A percentile compares a stretch with the other conserved stretches of the same genome.
These are phyloP conservation scores for Gliomastix tumulicola DNA, from an alignment of 2,329 filamentous ascomycete species.

Conservation along the genomic window DNA sequence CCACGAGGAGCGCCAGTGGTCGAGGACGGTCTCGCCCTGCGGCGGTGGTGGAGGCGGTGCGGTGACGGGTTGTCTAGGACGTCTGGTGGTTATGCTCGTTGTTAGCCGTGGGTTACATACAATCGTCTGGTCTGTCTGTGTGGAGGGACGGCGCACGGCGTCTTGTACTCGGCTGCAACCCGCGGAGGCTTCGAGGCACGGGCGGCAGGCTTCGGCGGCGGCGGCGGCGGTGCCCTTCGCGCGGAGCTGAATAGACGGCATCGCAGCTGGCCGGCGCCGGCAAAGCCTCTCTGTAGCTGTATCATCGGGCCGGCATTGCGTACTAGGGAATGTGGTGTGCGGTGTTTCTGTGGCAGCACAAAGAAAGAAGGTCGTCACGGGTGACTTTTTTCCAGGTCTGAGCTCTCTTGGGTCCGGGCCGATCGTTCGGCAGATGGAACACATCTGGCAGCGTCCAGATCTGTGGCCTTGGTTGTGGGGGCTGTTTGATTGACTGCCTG, in stretches of 20 bases:
- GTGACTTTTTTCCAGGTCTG: no score
- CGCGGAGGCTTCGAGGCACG: neutral
- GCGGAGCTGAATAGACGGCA: slow-evolving; percentile 21
- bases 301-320: slow-evolving; percentile 18
- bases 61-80: neutral
- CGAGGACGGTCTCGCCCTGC: slow-evolving; percentile 22
- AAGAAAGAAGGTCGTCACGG: no score
- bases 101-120: no score
- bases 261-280: slow-evolving; percentile 9
- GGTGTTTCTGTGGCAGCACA: no score
- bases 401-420: no score
- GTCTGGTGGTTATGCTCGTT: neutral
- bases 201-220: slow-evolving; percentile 7
- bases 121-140: neutral
- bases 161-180: slow-evolving; percentile 3
- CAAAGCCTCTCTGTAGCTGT: slow-evolving; percentile 15
- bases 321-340: no score
- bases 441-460: no score
- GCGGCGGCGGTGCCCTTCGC: slow-evolving; percentile 9
- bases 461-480: no score
- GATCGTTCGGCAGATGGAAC: no score
- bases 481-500: no score
- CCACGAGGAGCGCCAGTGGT: slow-evolving; percentile 30
- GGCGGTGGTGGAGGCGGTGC: slow-evolving; percentile 10
- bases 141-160: neutral